Percentiles rank a stretch among this genome's conserved stretches.
Evolutionary conservation across 73 alveolate genomes (phyloP).

Genomic region (Effrenium voratum): DNA sequence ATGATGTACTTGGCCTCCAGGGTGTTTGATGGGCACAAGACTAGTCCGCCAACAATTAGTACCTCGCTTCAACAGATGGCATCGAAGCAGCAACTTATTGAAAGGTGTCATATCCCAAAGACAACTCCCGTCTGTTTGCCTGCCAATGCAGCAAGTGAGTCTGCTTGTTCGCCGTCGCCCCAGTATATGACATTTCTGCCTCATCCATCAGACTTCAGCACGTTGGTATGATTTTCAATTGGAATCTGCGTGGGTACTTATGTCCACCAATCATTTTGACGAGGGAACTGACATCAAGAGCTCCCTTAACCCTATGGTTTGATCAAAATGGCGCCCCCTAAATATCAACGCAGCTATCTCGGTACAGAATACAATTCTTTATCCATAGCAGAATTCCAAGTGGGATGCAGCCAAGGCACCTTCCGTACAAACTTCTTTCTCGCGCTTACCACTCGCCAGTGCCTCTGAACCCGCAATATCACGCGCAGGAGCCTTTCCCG

Average conservation of each 20-base stretch:
- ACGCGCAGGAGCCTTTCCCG: not conserved
- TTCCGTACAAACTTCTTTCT: not conserved
- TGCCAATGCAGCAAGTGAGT: conserved; percentile 4
- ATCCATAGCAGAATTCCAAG: not conserved
- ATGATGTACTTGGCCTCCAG: conserved; percentile 65
- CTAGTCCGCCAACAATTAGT: no score
- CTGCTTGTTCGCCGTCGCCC: not conserved
- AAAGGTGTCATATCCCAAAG: no score
- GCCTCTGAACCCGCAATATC: not conserved
- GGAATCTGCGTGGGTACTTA: no score
- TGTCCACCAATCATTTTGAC: no score
- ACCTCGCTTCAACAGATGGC: no score
- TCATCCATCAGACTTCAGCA: not conserved
- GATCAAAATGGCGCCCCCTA: not conserved
- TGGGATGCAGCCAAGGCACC: no score
- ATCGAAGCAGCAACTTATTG: no score
- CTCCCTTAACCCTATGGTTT: no score
- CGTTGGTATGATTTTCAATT: no score
- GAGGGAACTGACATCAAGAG: no score
- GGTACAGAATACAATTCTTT: not conserved
- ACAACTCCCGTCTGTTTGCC: not conserved
- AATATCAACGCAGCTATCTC: not conserved
- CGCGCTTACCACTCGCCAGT: conserved; percentile 29
- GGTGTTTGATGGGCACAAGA: no score
- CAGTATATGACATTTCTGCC: not conserved